phyloP scores from a whole-genome alignment of 805 yeast species.

The Saccharomycodes ludwigii region DNA sequence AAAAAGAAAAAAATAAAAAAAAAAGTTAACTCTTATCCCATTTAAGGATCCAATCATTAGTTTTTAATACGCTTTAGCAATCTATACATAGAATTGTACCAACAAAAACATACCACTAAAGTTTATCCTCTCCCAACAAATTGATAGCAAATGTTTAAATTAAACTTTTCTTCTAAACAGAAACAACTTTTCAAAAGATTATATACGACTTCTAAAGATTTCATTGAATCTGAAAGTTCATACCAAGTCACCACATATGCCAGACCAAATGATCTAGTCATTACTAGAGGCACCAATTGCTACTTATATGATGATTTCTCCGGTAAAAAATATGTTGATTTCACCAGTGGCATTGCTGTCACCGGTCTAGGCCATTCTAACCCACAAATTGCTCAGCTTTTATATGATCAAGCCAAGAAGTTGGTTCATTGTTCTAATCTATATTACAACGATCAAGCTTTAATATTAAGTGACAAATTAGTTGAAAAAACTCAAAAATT shows the following conservation, averaged over 20 bases:
- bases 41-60: too few species aligned
- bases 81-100: too few species aligned
- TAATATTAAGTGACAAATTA: slow-evolving; percentile 60
- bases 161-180: too few species aligned
- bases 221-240: too few species aligned
- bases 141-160: too few species aligned
- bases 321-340: slow-evolving; percentile 70
- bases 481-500: slow-evolving; percentile 53
- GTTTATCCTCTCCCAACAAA: too few species aligned
- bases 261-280: slow-evolving; percentile 56
- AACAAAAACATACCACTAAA: too few species aligned
- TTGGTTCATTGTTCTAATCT: slow-evolving; percentile 79
- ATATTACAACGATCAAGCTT: slow-evolving; percentile 75
- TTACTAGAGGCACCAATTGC: slow-evolving; percentile 76
- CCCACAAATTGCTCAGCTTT: slow-evolving; percentile 56
- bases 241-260: slow-evolving; percentile 69
- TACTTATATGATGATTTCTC: slow-evolving; percentile 63
- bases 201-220: slow-evolving; percentile 9
- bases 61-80: too few species aligned
- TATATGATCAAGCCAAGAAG: slow-evolving; percentile 58
- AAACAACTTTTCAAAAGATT: too few species aligned
- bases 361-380: slow-evolving; percentile 88
- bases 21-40: too few species aligned
- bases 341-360: slow-evolving; percentile 94
- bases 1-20: too few species aligned